Evolutionary conservation across 768 basidiomycete genomes (phyloP).

Genomic region (Macrolepiota fuliginosa): DNA sequence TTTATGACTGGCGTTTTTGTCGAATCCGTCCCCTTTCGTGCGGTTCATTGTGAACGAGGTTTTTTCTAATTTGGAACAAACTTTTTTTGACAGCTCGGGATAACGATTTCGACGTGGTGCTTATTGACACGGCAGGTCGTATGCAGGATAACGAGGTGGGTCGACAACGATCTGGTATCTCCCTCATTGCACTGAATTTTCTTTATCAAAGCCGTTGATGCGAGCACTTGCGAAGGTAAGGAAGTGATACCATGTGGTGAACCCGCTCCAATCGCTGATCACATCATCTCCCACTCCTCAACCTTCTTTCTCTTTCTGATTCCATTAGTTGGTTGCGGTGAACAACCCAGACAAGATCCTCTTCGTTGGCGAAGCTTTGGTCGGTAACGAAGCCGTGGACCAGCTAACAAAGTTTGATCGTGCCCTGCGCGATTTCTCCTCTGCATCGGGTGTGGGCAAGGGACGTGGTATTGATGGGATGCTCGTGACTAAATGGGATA

Average conservation of each 20-base stretch:
- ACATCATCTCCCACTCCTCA: slow-evolving; percentile 5
- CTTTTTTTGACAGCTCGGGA: slow-evolving; percentile 60
- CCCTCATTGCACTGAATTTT: background rate
- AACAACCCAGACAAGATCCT: slow-evolving; percentile 97
- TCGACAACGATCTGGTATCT: slow-evolving; percentile 16
- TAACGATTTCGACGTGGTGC: slow-evolving; percentile 91
- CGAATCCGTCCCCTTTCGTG: background rate
- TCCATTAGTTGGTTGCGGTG: slow-evolving; percentile 74
- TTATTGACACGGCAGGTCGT: slow-evolving; percentile 96
- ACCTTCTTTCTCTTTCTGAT: background rate
- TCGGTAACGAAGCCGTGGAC: slow-evolving; percentile 98
- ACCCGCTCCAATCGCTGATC: background rate
- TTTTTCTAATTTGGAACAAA: slow-evolving; percentile 5
- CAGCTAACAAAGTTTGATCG: slow-evolving; percentile 97
- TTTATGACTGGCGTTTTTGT: background rate
- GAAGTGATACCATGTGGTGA: background rate
- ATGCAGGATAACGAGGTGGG: slow-evolving; percentile 99
- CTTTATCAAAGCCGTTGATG: slow-evolving; percentile 76
- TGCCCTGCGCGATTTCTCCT: slow-evolving; percentile 88
- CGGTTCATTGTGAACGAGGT: too few species aligned
- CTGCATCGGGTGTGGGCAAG: slow-evolving; percentile 60
- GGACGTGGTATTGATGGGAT: slow-evolving; percentile 97
- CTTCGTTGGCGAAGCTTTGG: slow-evolving; percentile 97
- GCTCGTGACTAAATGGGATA: slow-evolving; percentile 99
- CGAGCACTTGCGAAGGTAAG: slow-evolving; percentile 90